These are phyloP conservation scores for Emydomyces testavorans DNA, from an alignment of 2,329 filamentous ascomycete genomes.

Conservation along the genomic window DNA sequence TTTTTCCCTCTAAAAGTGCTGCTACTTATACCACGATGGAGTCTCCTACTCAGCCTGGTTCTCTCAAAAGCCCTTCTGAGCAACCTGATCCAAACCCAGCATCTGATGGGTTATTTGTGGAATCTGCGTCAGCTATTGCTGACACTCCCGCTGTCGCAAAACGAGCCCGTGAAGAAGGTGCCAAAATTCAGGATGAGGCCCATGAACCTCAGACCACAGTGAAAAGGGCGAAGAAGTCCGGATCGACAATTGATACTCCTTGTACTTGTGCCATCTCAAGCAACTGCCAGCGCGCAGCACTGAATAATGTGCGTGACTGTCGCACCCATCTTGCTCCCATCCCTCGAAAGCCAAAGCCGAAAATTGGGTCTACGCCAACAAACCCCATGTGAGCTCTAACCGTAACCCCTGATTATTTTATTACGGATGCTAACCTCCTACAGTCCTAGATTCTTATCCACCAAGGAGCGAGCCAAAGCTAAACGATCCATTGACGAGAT, in stretches of 20 bases:
- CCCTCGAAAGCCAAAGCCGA: conserved; percentile 1
- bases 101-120: no score
- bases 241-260: not conserved
- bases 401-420: not conserved
- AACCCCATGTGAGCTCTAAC: not conserved
- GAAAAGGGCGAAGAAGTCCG: not conserved
- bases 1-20: no score
- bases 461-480: conserved; percentile 4
- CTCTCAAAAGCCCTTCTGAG: not conserved
- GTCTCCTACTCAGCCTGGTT: no score
- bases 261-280: conserved; percentile 15
- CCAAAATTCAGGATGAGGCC: not conserved
- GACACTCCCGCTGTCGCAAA: no score
- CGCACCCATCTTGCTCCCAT: conserved; percentile 3
- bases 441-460: not conserved
- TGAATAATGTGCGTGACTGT: conserved; percentile 15
- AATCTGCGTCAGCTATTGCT: no score
- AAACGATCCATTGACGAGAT: conserved; percentile 8
- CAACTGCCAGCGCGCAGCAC: conserved; percentile 10
- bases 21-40: no score
- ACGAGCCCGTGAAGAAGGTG: not conserved
- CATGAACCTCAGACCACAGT: not conserved
- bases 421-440: not conserved
- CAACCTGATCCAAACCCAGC: no score
- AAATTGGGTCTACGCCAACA: not conserved